Base-by-base conservation (phyloP, 495 filamentous ascomycete genomes). In the Amphirosellinia nigrospora region DNA sequence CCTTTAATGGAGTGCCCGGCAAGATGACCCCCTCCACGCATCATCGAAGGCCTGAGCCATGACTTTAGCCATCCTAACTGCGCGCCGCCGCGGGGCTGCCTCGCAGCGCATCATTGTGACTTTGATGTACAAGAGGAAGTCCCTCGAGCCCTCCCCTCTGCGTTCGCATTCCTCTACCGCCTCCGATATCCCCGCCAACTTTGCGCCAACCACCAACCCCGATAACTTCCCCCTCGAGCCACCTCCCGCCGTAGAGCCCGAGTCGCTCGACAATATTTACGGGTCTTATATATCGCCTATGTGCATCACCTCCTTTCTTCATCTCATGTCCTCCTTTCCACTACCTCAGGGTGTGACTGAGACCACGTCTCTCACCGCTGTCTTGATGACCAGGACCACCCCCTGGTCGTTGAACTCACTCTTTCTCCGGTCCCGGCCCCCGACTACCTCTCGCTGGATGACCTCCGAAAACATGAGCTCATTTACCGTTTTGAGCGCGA, bases 401-500 rank as follows among this genome's bases (percentile, higher is more conserved):
- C 91, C 1, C 84, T 84, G 32, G 86, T 93, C 23, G 88, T 93
- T 56, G 90, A 93, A 82, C 83, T 95, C 70, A 88, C 88, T 2
- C 80, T 94, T 73, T 88, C 89, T 8, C 91, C 90, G 28, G 84
- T 88, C 6, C 90, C 90, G 23, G 87, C 89, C 63, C 86, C 88
- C 0, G 84, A 88, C 55, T 93, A 90, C 68, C 86, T 94, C 50
- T 84, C 88, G 3, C 86, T 94, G 41, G 83, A 82, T 32, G 89
- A 92, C 69, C 81, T 94, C 45, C 86, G 93, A 55, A 90, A 91
- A 74, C 89, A 94, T 76, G 93, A 94, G 81, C 86, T 89, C 50
- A 87, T 97, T 68, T 92, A 91, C 84, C 85, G 89, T 19, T 95
- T 94, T 71, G 92, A 96, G 85, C 85, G 87, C 36, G 91, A 94